Conservation (phyloP, 2,329 filamentous ascomycete genomes). For the Sporothrix pallida region DNA sequence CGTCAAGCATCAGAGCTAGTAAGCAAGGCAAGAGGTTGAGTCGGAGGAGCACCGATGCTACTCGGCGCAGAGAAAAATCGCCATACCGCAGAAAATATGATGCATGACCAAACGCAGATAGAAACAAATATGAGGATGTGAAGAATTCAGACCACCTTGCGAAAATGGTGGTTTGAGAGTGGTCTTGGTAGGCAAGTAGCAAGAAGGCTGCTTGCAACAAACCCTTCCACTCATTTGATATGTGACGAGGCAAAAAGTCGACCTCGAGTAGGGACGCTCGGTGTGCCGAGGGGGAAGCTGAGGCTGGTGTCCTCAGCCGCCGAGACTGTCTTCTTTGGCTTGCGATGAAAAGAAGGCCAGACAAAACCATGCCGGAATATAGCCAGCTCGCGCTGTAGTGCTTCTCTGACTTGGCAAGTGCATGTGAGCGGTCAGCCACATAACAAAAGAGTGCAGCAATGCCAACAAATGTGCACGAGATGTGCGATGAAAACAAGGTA, state of each 20-base stretch:
- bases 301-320: background rate
- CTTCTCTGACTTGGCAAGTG: constrained; percentile 59
- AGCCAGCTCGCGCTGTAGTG: constrained; percentile 39
- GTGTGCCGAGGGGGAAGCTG: background rate
- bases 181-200: constrained; percentile 60
- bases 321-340: background rate
- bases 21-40: constrained; percentile 61
- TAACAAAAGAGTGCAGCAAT: constrained; percentile 52
- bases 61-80: constrained; percentile 62
- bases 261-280: constrained; percentile 39
- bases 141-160: constrained; percentile 62
- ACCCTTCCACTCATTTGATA: constrained; percentile 70
- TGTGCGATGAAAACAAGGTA: background rate
- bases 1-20: constrained; percentile 59
- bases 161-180: constrained; percentile 55
- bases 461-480: constrained; percentile 1
- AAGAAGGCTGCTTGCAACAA: constrained; percentile 65
- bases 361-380: constrained; percentile 40
- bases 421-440: constrained; percentile 59
- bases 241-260: constrained; percentile 58
- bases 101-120: constrained; percentile 67
- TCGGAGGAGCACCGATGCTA: constrained; percentile 60
- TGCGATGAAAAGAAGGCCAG: background rate
- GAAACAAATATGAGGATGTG: constrained; percentile 65
- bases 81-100: constrained; percentile 61